Evolutionary conservation across 257 asterid species (phyloP), one percentile per base, ranked within the genome.

Genomic region (Sherardia arvensis): DNA sequence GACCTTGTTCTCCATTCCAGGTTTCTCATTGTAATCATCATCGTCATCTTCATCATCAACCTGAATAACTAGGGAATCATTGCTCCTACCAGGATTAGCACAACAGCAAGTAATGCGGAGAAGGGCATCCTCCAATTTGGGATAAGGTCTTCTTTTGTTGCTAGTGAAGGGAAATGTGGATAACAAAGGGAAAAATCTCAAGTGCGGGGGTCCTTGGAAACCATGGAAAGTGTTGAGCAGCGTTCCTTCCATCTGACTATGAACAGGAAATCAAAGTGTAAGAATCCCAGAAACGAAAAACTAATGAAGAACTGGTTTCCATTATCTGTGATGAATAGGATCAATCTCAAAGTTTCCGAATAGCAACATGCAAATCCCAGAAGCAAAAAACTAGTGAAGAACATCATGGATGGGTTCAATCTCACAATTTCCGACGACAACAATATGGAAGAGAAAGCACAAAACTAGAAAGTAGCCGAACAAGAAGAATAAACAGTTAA

Each of bases 161-260:
- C 27, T 74, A 45, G 49, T 21, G 29, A 69, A 15, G 33, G 81
- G 77, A 47, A 73, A 48, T 59, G 40, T 2, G 28, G 71, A 23
- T 12, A 14, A 25, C 64, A 58, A 75, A 61, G 74, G 21, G 53
- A 70, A 26, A 66, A 73, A 59, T 0, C 27, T 59, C 0, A 77
- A 22, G n/a, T 77, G 43, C 21, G 83, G 69, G 27, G 77, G 82
- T 34, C 70, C 75, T 22, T 69, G 86, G 57, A 82, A 81, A 65
- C 60, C 55, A 32, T 80, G 58, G 66, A 78, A 20, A 11, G 84
- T 56, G 66, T 81, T 59, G 4, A 81, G 69, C 32, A 74, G 34
- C 1, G 69, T 56, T 51, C 84, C 79, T 66, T 84, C 94, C 94
- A 85, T 84, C 43, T 22, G 34, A 4, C 32, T 53, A 9, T 33